phyloP scores from a whole-genome alignment of 2,329 filamentous ascomycete species.

The Juglanconis sp. region DNA sequence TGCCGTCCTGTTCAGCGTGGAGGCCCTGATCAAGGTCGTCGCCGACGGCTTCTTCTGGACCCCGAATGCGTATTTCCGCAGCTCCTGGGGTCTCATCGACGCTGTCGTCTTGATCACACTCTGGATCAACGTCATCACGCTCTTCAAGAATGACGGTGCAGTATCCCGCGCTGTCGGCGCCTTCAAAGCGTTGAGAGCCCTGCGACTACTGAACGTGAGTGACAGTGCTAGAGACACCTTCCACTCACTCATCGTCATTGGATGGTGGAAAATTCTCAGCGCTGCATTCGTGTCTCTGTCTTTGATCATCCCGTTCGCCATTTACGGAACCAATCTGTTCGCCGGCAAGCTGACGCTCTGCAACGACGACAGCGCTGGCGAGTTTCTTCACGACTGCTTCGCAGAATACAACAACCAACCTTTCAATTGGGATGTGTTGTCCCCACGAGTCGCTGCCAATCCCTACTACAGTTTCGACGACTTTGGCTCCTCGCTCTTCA shows the following conservation, averaged over 20 bases:
- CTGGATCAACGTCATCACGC: slow-evolving; percentile 89
- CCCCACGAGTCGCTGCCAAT: slow-evolving; percentile 78
- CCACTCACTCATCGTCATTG: slow-evolving; percentile 90
- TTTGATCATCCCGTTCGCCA: slow-evolving; percentile 91
- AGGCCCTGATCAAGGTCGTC: slow-evolving; percentile 87
- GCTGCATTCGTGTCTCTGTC: slow-evolving; percentile 92
- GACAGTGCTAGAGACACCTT: slow-evolving; percentile 95
- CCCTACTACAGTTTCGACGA: slow-evolving; percentile 90
- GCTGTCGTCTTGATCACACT: slow-evolving; percentile 86
- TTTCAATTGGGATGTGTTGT: slow-evolving; percentile 80
- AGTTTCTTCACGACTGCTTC: slow-evolving; percentile 70
- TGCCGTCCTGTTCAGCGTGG: slow-evolving; percentile 78
- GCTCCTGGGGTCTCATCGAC: slow-evolving; percentile 96
- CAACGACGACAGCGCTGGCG: slow-evolving; percentile 66
- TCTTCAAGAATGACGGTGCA: slow-evolving; percentile 75
- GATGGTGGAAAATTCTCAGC: slow-evolving; percentile 89
- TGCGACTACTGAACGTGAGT: slow-evolving; percentile 90
- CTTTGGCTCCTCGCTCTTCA: slow-evolving; percentile 90
- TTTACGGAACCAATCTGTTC: slow-evolving; percentile 93
- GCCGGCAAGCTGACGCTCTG: slow-evolving; percentile 75
- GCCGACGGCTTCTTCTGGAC: slow-evolving; percentile 96
- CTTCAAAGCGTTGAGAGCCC: slow-evolving; percentile 91
- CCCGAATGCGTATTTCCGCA: slow-evolving; percentile 93
- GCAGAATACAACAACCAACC: slow-evolving; percentile 77
- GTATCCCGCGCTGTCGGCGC: slow-evolving; percentile 90